Base-by-base conservation (phyloP, 2,329 filamentous ascomycete genomes). In the Pseudocercospora fijiensis region DNA sequence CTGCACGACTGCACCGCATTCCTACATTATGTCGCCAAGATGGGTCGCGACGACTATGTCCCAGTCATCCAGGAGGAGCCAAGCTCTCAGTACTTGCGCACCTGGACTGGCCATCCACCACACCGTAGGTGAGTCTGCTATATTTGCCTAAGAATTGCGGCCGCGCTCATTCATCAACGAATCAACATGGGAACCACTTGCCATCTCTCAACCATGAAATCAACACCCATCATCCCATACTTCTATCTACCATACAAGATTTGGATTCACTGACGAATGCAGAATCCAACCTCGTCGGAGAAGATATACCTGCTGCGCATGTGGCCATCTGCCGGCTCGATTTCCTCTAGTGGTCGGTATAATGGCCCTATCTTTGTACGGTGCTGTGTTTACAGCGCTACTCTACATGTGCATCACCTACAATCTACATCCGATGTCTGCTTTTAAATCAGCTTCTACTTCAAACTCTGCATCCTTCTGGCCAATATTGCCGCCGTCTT, bases 401-500 rank as follows among this genome's bases (percentile, higher is more conserved):
- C 26, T 45, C n/a, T 57, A 57, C 9, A 30, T 57, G 20, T 57
- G 55, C 30, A 57, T 57, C 20, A 57, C 37, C 26, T 24, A 57
- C 55, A 45, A 57, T 10, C 11, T 56, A 37, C 22, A 56, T 37
- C 55, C 26, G 4, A n/a, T 22, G 9, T 24, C 10, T 18, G 26
- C 49, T 53, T 26, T 30, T 16, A 7, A 7, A 10, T 26, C 49
- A 0, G 11, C 11, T 4, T 26, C 49, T 1, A 27, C 49, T 26
- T 53, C 49, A n/a, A 4, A 11, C 4, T 4, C 49, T 28, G 16
- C 33, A 27, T 24, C 58, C 4, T 73, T 69, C 56, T 67, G 71
- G 5, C 74, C 74, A 53, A 63, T 75, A 4, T 64, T 72, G 24
- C 78, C 79, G 8, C 79, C 79, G 4, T 80, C 79, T 1, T 81